phyloP scores from a whole-genome alignment of 495 filamentous ascomycete species.

The Neurospora intermedia region DNA sequence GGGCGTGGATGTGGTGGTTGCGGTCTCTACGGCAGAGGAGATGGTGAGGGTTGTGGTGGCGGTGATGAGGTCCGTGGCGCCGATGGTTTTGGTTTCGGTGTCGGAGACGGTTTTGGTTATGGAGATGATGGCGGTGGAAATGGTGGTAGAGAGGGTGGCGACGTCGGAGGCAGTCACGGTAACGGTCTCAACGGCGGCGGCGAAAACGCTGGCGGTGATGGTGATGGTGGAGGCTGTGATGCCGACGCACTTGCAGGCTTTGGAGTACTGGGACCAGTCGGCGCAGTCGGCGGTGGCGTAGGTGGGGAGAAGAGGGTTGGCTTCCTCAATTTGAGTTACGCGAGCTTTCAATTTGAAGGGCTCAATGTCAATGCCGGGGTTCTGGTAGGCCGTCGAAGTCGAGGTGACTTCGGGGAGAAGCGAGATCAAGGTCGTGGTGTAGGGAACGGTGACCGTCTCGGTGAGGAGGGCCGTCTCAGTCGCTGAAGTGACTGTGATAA shows the following conservation, averaged over 20 bases:
- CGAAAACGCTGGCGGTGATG: neutral
- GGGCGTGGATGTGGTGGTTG: neutral
- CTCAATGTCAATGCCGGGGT: neutral
- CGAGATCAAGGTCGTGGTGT: neutral
- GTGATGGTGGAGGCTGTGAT: neutral
- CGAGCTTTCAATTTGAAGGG: neutral
- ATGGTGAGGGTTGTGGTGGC: neutral
- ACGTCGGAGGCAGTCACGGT: neutral
- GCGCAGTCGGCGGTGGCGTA: neutral
- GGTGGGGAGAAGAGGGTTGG: neutral
- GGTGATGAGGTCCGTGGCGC: neutral
- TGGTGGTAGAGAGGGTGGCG: neutral
- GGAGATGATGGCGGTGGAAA: neutral
- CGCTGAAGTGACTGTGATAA: neutral
- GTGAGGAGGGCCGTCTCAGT: neutral
- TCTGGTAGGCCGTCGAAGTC: neutral
- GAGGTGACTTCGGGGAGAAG: neutral
- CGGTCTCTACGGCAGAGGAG: neutral
- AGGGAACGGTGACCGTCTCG: neutral
- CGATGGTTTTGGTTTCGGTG: neutral
- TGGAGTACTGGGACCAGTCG: neutral
- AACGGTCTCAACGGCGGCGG: neutral
- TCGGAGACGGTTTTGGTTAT: neutral
- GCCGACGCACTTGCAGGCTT: slow-evolving; percentile 1
- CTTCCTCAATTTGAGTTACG: neutral